These are phyloP conservation scores for Jimgerdemannia flammicorona DNA, from an alignment of 192 early-diverging fungal genomes.

Conservation along the genomic window DNA sequence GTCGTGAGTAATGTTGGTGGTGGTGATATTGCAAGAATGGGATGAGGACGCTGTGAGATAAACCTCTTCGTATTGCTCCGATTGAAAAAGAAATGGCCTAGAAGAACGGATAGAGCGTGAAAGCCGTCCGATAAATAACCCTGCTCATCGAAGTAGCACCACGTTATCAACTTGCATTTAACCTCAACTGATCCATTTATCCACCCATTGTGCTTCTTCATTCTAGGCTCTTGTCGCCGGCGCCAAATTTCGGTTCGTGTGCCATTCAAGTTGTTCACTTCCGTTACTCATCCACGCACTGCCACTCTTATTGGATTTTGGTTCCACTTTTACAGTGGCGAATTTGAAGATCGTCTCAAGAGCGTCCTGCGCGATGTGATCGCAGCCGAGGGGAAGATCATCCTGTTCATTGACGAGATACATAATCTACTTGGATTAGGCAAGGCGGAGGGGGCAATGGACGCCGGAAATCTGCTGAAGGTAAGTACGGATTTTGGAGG, in stretches of 20 bases:
- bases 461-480: slow-evolving; percentile 78
- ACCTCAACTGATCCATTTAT: too few species aligned
- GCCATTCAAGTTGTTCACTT: too few species aligned
- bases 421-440: slow-evolving; percentile 74
- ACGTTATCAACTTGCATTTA: too few species aligned
- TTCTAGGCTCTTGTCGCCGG: slow-evolving; percentile 55
- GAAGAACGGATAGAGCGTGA: not conserved
- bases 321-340: slow-evolving; percentile 44
- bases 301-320: not conserved
- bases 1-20: too few species aligned
- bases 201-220: not conserved
- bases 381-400: slow-evolving; percentile 67
- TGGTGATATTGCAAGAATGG: too few species aligned
- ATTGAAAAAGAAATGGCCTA: not conserved
- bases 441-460: slow-evolving; percentile 73
- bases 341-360: slow-evolving; percentile 82
- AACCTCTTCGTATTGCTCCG: too few species aligned
- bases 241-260: slow-evolving; percentile 62
- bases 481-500: slow-evolving; percentile 3
- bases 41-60: too few species aligned
- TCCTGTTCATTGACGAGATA: slow-evolving; percentile 80
- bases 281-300: not conserved
- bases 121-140: too few species aligned
- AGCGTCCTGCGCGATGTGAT: slow-evolving; percentile 67
- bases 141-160: too few species aligned